phyloP scores from a whole-genome alignment of 2,329 filamentous ascomycete species.

The Ascochyta viciae-villosae region DNA sequence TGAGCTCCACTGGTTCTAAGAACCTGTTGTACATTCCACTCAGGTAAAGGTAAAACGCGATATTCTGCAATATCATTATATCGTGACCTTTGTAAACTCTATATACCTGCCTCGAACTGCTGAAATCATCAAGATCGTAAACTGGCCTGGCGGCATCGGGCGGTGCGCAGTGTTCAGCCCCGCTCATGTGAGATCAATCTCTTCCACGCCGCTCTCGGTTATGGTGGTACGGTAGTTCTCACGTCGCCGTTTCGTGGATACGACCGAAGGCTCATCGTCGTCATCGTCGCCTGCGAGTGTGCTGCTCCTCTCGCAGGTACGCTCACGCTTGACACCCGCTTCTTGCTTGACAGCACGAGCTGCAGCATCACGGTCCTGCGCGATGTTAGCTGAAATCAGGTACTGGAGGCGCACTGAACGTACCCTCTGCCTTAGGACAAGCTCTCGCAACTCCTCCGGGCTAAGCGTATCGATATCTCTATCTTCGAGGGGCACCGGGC shows the following conservation, averaged over 20 bases:
- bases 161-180: not conserved
- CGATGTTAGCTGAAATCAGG: not conserved
- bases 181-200: conserved; percentile 28
- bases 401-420: not conserved
- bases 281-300: not conserved
- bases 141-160: not conserved
- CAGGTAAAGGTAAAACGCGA: not conserved
- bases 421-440: conserved; percentile 25
- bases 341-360: conserved; percentile 15
- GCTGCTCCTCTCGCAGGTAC: conserved; percentile 10
- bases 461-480: conserved; percentile 20
- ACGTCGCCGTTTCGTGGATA: conserved; percentile 19
- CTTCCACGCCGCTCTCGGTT: conserved; percentile 24
- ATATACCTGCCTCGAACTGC: not conserved
- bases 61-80: not conserved
- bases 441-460: conserved; percentile 26
- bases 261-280: conserved; percentile 18
- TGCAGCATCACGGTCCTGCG: conserved; percentile 4
- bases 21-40: not conserved
- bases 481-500: conserved; percentile 29
- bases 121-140: not conserved
- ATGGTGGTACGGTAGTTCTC: not conserved
- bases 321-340: conserved; percentile 17
- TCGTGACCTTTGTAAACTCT: not conserved
- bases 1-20: not conserved